Base-by-base conservation (phyloP, 1,284 basidiomycete species). In the Amylostereum chailletii region DNA sequence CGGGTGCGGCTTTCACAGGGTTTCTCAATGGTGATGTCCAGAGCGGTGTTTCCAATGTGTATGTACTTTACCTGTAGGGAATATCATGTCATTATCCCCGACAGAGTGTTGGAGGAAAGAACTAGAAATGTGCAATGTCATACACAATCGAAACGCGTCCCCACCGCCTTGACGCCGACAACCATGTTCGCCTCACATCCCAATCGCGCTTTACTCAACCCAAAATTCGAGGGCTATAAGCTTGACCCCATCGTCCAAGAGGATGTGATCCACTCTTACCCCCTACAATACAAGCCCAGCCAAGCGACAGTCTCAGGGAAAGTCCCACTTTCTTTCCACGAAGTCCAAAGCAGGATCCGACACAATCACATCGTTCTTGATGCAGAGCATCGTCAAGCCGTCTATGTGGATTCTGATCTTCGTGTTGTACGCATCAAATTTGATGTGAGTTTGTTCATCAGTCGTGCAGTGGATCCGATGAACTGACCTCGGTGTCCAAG, bases 201-300 rank as follows among this genome's bases (percentile, higher is more conserved):
- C 3, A 62, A 67, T 30, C 70, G 69, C 31, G 54, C 65, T 34
- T 71, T 91, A 3, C 65, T 87, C n/a, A 91, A 91, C 57, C 79
- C 86, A 2, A 86, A 85, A 56, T 93, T 93, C 54, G 88, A 93
- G 56, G 84, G 86, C 1, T 93, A 93, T 66, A 89, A 81, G 60
- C 73, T 93, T 37, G 72, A 81, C 51, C 67, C 77, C 8, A 65
- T 86, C 36, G 62, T 71, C 5, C 78, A 83, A 56, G 76, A 81
- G 31, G 66, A 77, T 8, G 66, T 69, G 7, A 72, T 86, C 27
- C 65, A 65, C 11, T 72, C 75, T 30, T 75, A 75, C 61, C 62
- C 63, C 11, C 71, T 88, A 5, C 67, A 70, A 29, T 71, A 75
- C 61, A 72, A 68, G 51, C 70, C 71, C 1, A 76, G 80, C 6